A percentile compares a stretch with the other conserved stretches of the same genome.
phyloP scores from a whole-genome alignment of 192 early-diverging fungal species.

The Coemansia sp. region DNA sequence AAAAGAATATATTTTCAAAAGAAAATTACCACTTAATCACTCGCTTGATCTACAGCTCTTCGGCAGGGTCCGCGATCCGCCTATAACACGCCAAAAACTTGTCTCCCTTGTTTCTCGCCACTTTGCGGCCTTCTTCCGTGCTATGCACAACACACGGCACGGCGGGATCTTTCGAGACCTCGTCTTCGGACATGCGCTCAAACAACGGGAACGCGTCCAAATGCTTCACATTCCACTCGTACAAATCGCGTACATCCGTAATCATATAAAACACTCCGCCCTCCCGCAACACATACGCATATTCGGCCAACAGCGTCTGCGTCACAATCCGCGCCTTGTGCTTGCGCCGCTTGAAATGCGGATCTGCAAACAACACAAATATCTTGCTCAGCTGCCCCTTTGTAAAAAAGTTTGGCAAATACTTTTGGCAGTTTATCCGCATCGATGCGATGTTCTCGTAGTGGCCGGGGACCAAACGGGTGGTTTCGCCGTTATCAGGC shows the following conservation, averaged over 20 bases:
- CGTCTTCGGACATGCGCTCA: slow-evolving; percentile 75
- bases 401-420: slow-evolving; percentile 95
- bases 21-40: no score
- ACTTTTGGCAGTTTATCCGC: slow-evolving; percentile 99
- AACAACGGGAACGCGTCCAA: slow-evolving; percentile 93
- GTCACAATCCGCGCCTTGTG: slow-evolving; percentile 98
- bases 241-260: slow-evolving; percentile 89
- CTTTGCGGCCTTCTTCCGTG: slow-evolving; percentile 99
- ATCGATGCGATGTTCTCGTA: slow-evolving; percentile 97
- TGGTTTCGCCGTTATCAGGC: slow-evolving; percentile 51
- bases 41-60: background rate
- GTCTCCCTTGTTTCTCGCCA: slow-evolving; percentile 90
- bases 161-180: slow-evolving; percentile 79
- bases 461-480: slow-evolving; percentile 58
- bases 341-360: slow-evolving; percentile 98
- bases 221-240: slow-evolving; percentile 95
- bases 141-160: slow-evolving; percentile 77
- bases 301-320: slow-evolving; percentile 84
- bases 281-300: slow-evolving; percentile 87
- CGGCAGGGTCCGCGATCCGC: slow-evolving; percentile 64
- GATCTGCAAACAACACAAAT: slow-evolving; percentile 98
- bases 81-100: slow-evolving; percentile 90
- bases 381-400: slow-evolving; percentile 95
- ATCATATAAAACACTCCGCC: slow-evolving; percentile 96
- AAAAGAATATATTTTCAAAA: no score